Evolutionary conservation across 768 basidiomycete genomes (phyloP).

Genomic region (Suillus fuscotomentosus): DNA sequence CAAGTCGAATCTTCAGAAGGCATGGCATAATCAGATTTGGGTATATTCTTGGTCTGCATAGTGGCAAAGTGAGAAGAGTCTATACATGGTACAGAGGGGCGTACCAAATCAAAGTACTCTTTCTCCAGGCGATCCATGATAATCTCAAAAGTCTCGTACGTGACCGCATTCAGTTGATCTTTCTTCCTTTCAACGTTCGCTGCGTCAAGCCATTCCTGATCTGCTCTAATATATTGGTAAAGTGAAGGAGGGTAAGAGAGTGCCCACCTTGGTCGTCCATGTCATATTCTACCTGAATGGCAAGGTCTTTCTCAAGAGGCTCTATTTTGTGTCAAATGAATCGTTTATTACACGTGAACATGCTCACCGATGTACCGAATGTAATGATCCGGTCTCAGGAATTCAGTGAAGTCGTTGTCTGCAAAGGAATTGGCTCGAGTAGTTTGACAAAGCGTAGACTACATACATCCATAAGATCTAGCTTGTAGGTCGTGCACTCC

Average conservation of each 20-base stretch:
- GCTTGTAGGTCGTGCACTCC: conserved; percentile 66
- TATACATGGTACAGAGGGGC: conserved; percentile 23
- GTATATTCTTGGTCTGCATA: conserved; percentile 85
- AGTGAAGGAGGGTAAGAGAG: not conserved
- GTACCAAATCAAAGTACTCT: conserved; percentile 96
- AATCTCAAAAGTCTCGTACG: conserved; percentile 90
- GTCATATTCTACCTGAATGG: conserved; percentile 95
- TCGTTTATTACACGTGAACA: not conserved
- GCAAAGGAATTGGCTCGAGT: conserved; percentile 23
- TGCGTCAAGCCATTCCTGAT: conserved; percentile 91
- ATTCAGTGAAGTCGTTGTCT: conserved; percentile 70
- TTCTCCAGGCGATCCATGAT: conserved; percentile 98
- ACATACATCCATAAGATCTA: conserved; percentile 73
- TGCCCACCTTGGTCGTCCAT: conserved; percentile 96
- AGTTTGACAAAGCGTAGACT: not conserved
- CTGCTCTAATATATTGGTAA: conserved; percentile 37
- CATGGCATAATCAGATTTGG: conserved; percentile 82
- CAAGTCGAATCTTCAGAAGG: conserved; percentile 96
- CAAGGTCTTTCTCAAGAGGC: conserved; percentile 89
- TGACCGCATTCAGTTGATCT: conserved; percentile 64
- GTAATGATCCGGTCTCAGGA: conserved; percentile 78
- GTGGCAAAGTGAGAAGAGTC: not conserved
- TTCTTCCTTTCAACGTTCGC: conserved; percentile 82
- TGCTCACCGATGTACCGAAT: conserved; percentile 84
- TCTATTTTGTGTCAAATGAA: conserved; percentile 45